phyloP scores from a whole-genome alignment of 371 early-diverging fungal genomes.

The Mycotypha africana region DNA sequence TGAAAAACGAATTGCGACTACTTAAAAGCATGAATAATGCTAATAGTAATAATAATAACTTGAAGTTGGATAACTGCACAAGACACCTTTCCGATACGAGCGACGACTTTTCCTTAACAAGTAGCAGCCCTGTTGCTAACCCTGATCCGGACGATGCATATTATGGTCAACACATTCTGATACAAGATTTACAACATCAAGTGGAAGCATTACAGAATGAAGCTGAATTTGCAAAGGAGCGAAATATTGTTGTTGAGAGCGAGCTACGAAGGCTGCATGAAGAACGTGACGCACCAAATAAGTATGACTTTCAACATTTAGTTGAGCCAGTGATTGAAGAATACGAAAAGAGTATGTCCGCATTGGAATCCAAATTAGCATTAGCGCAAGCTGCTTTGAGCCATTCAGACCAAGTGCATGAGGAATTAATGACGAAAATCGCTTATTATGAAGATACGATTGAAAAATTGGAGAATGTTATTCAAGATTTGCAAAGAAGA shows the following conservation, averaged over 20 bases:
- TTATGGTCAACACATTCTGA: slow-evolving; percentile 27
- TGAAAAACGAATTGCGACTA: slow-evolving; percentile 47
- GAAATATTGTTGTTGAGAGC: slow-evolving; percentile 31
- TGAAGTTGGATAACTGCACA: too few species aligned
- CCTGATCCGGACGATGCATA: slow-evolving; percentile 18
- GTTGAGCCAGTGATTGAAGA: slow-evolving; percentile 66
- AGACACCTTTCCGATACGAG: too few species aligned
- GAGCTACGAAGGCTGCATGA: slow-evolving; percentile 27
- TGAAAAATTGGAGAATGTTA: slow-evolving; percentile 24
- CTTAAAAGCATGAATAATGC: too few species aligned
- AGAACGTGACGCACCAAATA: slow-evolving; percentile 3
- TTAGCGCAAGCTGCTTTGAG: slow-evolving; percentile 47
- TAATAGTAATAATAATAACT: too few species aligned
- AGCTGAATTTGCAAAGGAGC: slow-evolving; percentile 29
- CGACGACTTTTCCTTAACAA: too few species aligned
- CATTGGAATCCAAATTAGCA: slow-evolving; percentile 54
- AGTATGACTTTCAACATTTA: slow-evolving; percentile 47
- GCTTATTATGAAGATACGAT: slow-evolving; percentile 21
- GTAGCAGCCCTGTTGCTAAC: slow-evolving; percentile 2
- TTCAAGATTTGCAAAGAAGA: slow-evolving; percentile 8
- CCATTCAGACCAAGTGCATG: slow-evolving; percentile 41
- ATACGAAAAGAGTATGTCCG: slow-evolving; percentile 57
- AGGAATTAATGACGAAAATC: slow-evolving; percentile 44
- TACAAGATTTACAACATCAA: slow-evolving; percentile 38
- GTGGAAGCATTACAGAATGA: slow-evolving; percentile 38